Evolutionary conservation across 345 rosid genomes (phyloP).

Genomic region (Kandelia obovata): DNA sequence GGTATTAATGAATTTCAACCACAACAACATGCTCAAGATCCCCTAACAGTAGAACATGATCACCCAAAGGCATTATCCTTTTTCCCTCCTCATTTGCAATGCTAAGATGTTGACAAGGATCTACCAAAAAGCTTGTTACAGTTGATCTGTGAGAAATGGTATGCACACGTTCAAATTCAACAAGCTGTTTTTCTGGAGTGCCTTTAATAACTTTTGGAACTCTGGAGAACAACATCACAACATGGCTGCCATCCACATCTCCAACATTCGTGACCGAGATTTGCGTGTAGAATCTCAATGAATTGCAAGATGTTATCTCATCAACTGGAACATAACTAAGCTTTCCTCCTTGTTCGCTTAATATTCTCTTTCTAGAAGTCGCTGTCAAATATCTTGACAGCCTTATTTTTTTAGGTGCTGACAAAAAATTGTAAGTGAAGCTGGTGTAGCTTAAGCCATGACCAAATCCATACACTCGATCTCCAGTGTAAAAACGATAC

Average conservation of each 20-base stretch:
- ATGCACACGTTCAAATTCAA: constrained; percentile 75
- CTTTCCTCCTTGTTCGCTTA: constrained; percentile 30
- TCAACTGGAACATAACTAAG: constrained; percentile 29
- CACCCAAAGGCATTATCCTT: constrained; percentile 55
- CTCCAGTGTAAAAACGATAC: constrained; percentile 72
- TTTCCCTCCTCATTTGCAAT: constrained; percentile 54
- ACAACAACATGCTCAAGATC: constrained; percentile 50
- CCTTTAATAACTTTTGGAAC: constrained; percentile 44
- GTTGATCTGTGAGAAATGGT: constrained; percentile 33
- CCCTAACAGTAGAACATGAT: constrained; percentile 54
- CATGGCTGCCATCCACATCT: constrained; percentile 69
- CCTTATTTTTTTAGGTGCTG: constrained; percentile 53
- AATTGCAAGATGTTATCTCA: constrained; percentile 45
- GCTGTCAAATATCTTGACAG: constrained; percentile 27
- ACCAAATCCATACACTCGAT: constrained; percentile 62
- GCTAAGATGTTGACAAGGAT: constrained; percentile 73
- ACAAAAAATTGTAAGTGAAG: constrained; percentile 52
- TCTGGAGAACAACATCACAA: constrained; percentile 58
- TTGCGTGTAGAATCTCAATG: constrained; percentile 43
- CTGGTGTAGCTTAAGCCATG: constrained; percentile 74
- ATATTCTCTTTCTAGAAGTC: constrained; percentile 32
- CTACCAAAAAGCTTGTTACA: constrained; percentile 50
- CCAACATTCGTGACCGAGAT: constrained; percentile 57
- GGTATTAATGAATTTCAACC: constrained; percentile 35
- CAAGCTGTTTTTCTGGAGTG: constrained; percentile 60